Percentiles rank a stretch among this genome's conserved stretches.
Conservation (phyloP, 148 eudicot species). For the Talinum fruticosum region DNA sequence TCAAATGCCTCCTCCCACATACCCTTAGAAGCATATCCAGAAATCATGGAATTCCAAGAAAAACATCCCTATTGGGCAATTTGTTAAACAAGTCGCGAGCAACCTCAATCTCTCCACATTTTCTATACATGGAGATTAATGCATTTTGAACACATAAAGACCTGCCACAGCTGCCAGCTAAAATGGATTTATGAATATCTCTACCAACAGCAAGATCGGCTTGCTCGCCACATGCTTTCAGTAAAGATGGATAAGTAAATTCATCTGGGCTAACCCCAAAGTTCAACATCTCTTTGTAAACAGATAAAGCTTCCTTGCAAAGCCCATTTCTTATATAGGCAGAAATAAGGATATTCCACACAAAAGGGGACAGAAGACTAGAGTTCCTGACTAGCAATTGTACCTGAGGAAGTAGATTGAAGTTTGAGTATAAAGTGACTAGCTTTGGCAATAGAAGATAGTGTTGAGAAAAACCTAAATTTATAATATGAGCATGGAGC, state of each 20-base stretch:
- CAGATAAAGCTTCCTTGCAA: constrained; percentile 42
- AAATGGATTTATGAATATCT: constrained; percentile 50
- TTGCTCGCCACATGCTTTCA: constrained; percentile 77
- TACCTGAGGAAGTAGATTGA: constrained; percentile 50
- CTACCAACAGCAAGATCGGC: constrained; percentile 50
- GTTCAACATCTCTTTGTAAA: constrained; percentile 53
- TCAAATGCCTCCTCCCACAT: constrained; percentile 61
- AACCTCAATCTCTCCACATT: constrained; percentile 63
- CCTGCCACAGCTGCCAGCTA: constrained; percentile 29
- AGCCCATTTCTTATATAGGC: constrained; percentile 52
- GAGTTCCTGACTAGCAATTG: constrained; percentile 47
- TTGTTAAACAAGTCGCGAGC: constrained; percentile 58
- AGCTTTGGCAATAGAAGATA: constrained; percentile 51
- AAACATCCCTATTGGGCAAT: constrained; percentile 53
- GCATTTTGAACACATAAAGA: constrained; percentile 67
- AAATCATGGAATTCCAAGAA: constrained; percentile 84
- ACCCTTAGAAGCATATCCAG: constrained; percentile 58
- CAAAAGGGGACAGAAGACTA: constrained; percentile 44
- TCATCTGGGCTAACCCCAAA: constrained; percentile 60
- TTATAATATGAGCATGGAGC: constrained; percentile 53
- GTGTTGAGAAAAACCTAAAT: constrained; percentile 49
- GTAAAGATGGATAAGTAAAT: constrained; percentile 70
- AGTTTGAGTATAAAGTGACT: constrained; percentile 53
- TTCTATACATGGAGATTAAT: constrained; percentile 71
- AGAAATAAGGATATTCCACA: constrained; percentile 82